These are phyloP conservation scores for Lasiodiplodia sp. DNA, from an alignment of 2,329 filamentous ascomycete species.

Conservation along the genomic window DNA sequence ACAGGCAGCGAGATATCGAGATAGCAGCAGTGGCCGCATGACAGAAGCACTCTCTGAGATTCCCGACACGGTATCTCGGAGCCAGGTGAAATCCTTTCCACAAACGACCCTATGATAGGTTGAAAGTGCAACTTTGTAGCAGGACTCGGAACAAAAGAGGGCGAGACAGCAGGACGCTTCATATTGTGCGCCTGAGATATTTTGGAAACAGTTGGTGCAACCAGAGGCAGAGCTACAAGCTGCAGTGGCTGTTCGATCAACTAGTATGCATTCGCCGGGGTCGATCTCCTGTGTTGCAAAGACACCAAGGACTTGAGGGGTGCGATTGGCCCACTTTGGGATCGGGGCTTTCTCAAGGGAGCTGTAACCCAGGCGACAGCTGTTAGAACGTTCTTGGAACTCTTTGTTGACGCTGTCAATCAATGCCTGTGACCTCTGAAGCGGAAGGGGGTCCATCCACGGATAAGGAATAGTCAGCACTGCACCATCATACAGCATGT, in stretches of 20 bases:
- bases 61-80: constrained; percentile 33
- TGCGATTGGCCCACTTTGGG: not conserved
- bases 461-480: constrained; percentile 34
- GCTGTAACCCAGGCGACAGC: constrained; percentile 7
- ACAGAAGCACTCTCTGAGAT: constrained; percentile 34
- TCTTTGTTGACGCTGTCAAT: constrained; percentile 28
- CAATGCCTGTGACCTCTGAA: constrained; percentile 24
- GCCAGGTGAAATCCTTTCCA: constrained; percentile 40
- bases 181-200: constrained; percentile 31
- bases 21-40: constrained; percentile 40
- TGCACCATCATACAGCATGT: constrained; percentile 33
- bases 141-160: constrained; percentile 39
- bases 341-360: not conserved
- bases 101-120: constrained; percentile 41
- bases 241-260: constrained; percentile 31
- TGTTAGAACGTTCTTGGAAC: not conserved
- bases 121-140: constrained; percentile 36
- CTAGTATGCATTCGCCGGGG: constrained; percentile 34
- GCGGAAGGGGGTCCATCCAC: constrained; percentile 32
- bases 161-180: constrained; percentile 36
- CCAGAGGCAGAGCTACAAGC: constrained; percentile 34
- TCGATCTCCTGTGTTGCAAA: constrained; percentile 20
- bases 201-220: constrained; percentile 38
- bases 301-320: constrained; percentile 14
- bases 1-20: constrained; percentile 40